A percentile compares a stretch with the other conserved stretches of the same genome.
Conservation (phyloP, 1,139 yeast genomes). For the Magnusiomyces sp. region DNA sequence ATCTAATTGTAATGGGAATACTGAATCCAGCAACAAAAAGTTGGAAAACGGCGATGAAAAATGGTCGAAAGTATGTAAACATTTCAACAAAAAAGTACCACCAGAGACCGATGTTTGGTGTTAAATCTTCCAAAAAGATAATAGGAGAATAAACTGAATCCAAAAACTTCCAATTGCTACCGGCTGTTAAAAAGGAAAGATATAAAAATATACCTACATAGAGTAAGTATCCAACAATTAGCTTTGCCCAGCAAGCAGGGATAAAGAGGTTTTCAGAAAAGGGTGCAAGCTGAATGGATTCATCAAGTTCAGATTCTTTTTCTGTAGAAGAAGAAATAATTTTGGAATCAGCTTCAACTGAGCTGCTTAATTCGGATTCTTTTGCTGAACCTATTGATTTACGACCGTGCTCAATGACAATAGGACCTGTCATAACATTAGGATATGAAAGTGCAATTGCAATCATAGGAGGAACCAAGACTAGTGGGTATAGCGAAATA, state of each 20-base stretch:
- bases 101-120: conserved; percentile 91
- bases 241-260: conserved; percentile 11
- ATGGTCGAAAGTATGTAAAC: conserved; percentile 80
- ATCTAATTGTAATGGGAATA: conserved; percentile 65
- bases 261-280: conserved; percentile 5
- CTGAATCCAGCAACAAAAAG: conserved; percentile 60
- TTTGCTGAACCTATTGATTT: too few species aligned
- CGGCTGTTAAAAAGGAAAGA: conserved; percentile 37
- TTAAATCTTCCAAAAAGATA: conserved; percentile 54
- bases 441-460: conserved; percentile 9
- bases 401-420: not conserved
- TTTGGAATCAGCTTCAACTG: too few species aligned
- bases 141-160: conserved; percentile 54
- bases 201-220: conserved; percentile 33
- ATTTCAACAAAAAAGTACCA: conserved; percentile 97
- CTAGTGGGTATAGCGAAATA: conserved; percentile 53
- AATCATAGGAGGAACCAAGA: conserved; percentile 25
- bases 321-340: not conserved
- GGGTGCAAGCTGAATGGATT: not conserved
- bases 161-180: conserved; percentile 45
- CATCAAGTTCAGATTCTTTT: not conserved
- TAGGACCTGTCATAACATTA: conserved; percentile 32
- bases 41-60: conserved; percentile 79
- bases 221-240: conserved; percentile 15
- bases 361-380: too few species aligned